These are phyloP conservation scores for rapeseed (Brassica napus) DNA, from an alignment of 345 rosid genomes.

Conservation along the genomic window Da-Ae NC_063447.1:61835001-61835500, in stretches of 20 bases:
- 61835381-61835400: conserved; percentile 46
- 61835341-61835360: conserved; percentile 35
- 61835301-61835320: conserved; percentile 28
- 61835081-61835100: no score
- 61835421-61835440: conserved; percentile 46
- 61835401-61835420: conserved; percentile 42
- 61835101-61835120: not conserved
- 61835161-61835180: conserved; percentile 1
- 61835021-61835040: no score
- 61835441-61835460: conserved; percentile 43
- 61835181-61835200: not conserved
- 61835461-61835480: conserved; percentile 45
- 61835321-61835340: conserved; percentile 16
- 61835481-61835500: conserved; percentile 46
- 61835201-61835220: conserved; percentile 52
- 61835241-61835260: conserved; percentile 57
- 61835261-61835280: conserved; percentile 29
- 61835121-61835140: conserved; percentile 20
- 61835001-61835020: conserved; percentile 14
- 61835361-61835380: conserved; percentile 44
- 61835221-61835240: conserved; percentile 58
- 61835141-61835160: not conserved
- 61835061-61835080: no score
- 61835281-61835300: conserved; percentile 31
- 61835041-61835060: no score